These are phyloP conservation scores for Linnemannia hyalina DNA, from an alignment of 192 early-diverging fungal genomes.

Conservation along the genomic window DNA sequence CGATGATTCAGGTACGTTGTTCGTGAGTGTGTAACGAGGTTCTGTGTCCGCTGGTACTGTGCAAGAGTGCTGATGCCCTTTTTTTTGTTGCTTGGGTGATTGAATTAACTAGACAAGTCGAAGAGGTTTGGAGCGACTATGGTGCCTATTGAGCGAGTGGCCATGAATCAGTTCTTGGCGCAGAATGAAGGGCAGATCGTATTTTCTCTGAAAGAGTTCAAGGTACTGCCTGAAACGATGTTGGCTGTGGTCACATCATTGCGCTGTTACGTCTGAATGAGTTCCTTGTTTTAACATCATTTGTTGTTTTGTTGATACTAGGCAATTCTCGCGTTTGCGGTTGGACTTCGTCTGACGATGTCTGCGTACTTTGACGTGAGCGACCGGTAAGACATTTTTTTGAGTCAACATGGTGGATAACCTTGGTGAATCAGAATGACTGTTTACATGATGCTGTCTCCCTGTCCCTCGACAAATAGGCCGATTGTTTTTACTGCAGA, in stretches of 20 bases:
- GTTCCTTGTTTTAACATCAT: too few relatives aligned
- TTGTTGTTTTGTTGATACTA: not conserved
- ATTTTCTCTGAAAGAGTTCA: conserved; percentile 45
- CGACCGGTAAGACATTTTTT: conserved; percentile 9
- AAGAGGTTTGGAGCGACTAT: conserved; percentile 34
- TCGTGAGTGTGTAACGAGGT: not conserved
- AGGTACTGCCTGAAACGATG: conserved; percentile 6
- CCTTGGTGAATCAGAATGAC: too few relatives aligned
- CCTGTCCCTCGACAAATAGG: conserved; percentile 1
- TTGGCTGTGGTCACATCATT: too few relatives aligned
- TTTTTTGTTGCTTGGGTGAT: not conserved
- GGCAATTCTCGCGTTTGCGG: conserved; percentile 32
- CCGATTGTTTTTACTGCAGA: conserved; percentile 22
- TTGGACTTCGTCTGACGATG: conserved; percentile 31
- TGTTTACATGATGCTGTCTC: not conserved
- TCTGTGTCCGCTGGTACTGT: not conserved
- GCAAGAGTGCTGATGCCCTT: not conserved
- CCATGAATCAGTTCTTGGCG: conserved; percentile 20
- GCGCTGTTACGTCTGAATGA: not conserved
- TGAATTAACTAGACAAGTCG: not conserved
- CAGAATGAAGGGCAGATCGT: conserved; percentile 28
- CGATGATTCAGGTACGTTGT: conserved; percentile 8
- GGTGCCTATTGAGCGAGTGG: conserved; percentile 14
- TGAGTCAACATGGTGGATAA: not conserved
- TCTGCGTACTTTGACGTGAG: conserved; percentile 34